Percentiles rank a stretch among this genome's conserved stretches.
Conservation (phyloP, 139 green algal genomes). For the Penium margaritaceum region DNA sequence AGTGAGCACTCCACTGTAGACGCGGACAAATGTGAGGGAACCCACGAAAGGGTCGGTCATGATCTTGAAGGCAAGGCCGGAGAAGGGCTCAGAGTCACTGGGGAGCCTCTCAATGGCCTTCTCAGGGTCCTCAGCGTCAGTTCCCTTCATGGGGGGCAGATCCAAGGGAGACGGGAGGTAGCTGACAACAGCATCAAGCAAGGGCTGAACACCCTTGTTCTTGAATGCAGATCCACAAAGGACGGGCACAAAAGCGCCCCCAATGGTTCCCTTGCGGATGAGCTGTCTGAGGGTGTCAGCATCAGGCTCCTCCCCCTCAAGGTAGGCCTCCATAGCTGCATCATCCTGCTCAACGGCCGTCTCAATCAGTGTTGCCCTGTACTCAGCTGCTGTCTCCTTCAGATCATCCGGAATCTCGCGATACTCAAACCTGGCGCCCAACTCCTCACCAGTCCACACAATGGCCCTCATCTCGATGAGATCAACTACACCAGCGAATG, state of each 20-base stretch:
- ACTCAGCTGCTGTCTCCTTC: slow-evolving; percentile 74
- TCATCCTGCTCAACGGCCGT: slow-evolving; percentile 67
- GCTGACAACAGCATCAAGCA: slow-evolving; percentile 87
- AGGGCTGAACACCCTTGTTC: slow-evolving; percentile 95
- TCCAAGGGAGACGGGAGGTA: slow-evolving; percentile 93
- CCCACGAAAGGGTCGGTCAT: slow-evolving; percentile 89
- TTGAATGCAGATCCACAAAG: slow-evolving; percentile 95
- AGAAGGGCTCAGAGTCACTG: slow-evolving; percentile 79
- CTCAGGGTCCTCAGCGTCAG: slow-evolving; percentile 60
- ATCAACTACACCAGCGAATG: slow-evolving; percentile 88
- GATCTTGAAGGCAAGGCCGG: slow-evolving; percentile 96
- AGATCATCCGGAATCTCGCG: slow-evolving; percentile 81
- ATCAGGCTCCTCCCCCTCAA: slow-evolving; percentile 78
- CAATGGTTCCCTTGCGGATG: slow-evolving; percentile 86
- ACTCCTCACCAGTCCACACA: slow-evolving; percentile 84
- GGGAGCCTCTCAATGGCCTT: slow-evolving; percentile 64
- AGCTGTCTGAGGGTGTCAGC: slow-evolving; percentile 69
- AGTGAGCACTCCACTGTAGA: slow-evolving; percentile 76
- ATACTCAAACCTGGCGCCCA: slow-evolving; percentile 65
- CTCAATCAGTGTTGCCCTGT: slow-evolving; percentile 82
- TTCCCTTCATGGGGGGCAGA: slow-evolving; percentile 52
- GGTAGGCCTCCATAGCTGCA: slow-evolving; percentile 63
- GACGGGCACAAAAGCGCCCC: slow-evolving; percentile 79
- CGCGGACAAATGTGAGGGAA: slow-evolving; percentile 87
- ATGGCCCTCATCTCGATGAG: slow-evolving; percentile 94